Evolutionary conservation across 2,329 filamentous ascomycete genomes (phyloP), one percentile per base, ranked within the genome.

Genomic region (Calonectria pseudoreteaudii): DNA sequence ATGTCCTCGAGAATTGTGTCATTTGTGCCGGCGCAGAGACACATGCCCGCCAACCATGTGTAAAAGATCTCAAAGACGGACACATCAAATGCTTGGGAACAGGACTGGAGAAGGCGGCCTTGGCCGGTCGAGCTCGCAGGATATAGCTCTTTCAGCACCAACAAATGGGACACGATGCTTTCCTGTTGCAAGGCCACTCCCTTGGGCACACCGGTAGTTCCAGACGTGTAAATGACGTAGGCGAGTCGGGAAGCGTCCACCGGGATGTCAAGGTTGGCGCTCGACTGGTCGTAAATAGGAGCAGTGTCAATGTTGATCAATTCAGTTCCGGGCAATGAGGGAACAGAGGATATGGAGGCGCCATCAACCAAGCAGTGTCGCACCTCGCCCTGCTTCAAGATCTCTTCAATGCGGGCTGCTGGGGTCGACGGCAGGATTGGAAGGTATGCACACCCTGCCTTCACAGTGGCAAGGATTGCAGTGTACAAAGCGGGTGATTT

Each of bases 11-110:
- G 95, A 0, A 97, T 84, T 2, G 91, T 89, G 78, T 97, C 94
- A 77, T 96, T 95, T 0, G 88, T 90, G 0, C 92, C 93, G 2
- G 94, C 91, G 80, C 94, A 98, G 16, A 98, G 87, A 74, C 93
- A 94, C 87, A 96, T 94, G 5, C 95, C 95, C 41, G 89, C 88
- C 60, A 90, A 90, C 93, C 95, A 97, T 0, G 95, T 88, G 79
- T 95, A 97, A 82, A 98, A 96, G 18, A 97, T 96, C 80, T 98
- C 95, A 81, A 97, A 97, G 0, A 97, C 94, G 0, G 95, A 97
- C 2, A 97, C 92, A 80, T 97, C 94, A 80, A 97, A 98, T 0
- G 93, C 93, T 80, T 95, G 94, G 0, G 94, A 96, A 80, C 94
- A 97, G 2, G 94, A 91, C 83, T 98, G 95, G 0, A 98, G 86